Evolutionary conservation across 306 rosid species (phyloP), one percentile per base, ranked within the genome.

Genomic region (Quercus engelmannii): DNA sequence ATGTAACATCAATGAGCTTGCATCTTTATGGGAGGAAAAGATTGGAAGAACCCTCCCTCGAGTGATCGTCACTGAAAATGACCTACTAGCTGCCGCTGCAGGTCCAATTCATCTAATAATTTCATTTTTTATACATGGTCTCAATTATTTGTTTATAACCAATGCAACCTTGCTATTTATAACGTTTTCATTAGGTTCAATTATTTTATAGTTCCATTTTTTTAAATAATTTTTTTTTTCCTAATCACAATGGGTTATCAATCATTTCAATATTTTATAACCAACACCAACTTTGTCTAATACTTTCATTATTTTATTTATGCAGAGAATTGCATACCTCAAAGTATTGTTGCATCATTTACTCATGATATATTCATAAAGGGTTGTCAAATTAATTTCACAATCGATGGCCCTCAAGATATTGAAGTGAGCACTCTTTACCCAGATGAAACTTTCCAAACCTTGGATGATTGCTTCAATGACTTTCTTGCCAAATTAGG

Each of bases 281-380:
- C 54, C 54, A 49, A 49, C 15, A 3, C 12, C 15, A 55, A 38
- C 77, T 19, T 55, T n/a, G 33, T 55, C 46, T n/a, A 12, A 5
- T 5, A 10, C 64, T n/a, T 79, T 18, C 10, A 14, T 51, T 5
- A 13, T 54, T 38, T 8, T 65, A 23, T 49, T 13, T 19, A 13
- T 79, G 85, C 87, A 92, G 97, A 82, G 80, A 90, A 90, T 33
- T 19, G 81, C 8, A 83, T 85, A 14, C 97, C 97, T 0, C 58
- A 76, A 55, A 92, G 97, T n/a, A 2, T 92, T 14, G 97, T 92
- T 63, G 97, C 97, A 14, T 84, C 97, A 0, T 86, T 92, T 80
- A 92, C 97, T 0, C 94, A 88, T 68, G 97, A 92, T 55, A 92
- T 92, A 61, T 90, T 92, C 80, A 88, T 92, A 80, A 90, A 84